Base-by-base conservation (phyloP, 129 eudicot species). In the Mikania micrantha region DNA sequence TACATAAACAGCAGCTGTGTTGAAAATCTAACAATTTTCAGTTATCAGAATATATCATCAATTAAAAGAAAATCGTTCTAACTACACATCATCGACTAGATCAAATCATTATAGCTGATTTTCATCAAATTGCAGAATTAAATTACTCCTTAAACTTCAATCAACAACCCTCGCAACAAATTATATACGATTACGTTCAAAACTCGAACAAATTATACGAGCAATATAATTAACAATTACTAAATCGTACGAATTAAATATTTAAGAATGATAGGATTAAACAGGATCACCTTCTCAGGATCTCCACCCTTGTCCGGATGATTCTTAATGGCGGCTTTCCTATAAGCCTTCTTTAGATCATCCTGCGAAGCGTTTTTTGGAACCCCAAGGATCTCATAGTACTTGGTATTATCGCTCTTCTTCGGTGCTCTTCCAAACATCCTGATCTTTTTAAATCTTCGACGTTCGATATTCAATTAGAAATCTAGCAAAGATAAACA, bases 271-370 rank as follows among this genome's bases (percentile, higher is more conserved):
- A 25, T 58, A 61, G 45, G 45, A 25, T 47, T 48, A 48, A 9
- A 20, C 0, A 29, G 16, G 10, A 54, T 11, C 47, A 84, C 95
- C 82, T 87, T 87, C 27, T 87, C 95, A 8, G 95, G 95, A 80
- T 87, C 95, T 19, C 95, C 95, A 36, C 95, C 95, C 70, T 87
- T 84, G 49, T 87, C 90, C 4, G 95, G 95, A 69, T 87, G 95
- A 54, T 87, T 87, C 75, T 84, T 82, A 32, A 87, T 87, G 22
- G 95, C 95, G 2, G 88, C 83, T 66, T 87, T 87, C 13, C 90
- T 80, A 63, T 87, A 87, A 54, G 95, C 95, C 77, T 87, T 87
- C 85, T 87, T 87, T 13, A 84, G 54, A 75, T 84, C 90, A 66
- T 87, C 95, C 62, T 72, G 88, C 0, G 90, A 77, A 16, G 95